A percentile compares a stretch with the other conserved stretches of the same genome.
phyloP scores from a whole-genome alignment of 2,329 filamentous ascomycete species.

The Penicillium sp. region DNA sequence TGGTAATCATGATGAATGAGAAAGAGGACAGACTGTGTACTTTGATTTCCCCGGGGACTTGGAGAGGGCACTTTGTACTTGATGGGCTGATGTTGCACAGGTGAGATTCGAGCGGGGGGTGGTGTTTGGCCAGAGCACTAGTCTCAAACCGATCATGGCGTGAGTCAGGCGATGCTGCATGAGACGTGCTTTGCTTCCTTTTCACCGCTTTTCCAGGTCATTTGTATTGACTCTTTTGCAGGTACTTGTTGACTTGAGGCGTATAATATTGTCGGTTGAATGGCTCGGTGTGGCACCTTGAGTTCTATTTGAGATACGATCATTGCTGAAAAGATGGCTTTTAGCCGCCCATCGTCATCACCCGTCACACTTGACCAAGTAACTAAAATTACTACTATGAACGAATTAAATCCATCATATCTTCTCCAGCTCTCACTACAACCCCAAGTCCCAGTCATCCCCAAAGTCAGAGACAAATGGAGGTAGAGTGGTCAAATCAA shows the following conservation, averaged over 20 bases:
- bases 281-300: too few relatives aligned
- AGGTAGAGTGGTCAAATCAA: constrained; percentile 8
- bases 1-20: not conserved
- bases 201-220: constrained; percentile 1
- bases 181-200: not conserved
- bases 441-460: constrained; percentile 10
- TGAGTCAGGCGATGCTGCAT: not conserved
- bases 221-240: too few relatives aligned
- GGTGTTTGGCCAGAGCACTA: not conserved
- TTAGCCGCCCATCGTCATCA: too few relatives aligned
- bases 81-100: not conserved
- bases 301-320: too few relatives aligned
- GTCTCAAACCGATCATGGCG: not conserved
- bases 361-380: too few relatives aligned
- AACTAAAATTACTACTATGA: too few relatives aligned
- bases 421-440: not conserved
- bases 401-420: too few relatives aligned
- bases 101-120: not conserved
- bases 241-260: too few relatives aligned
- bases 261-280: too few relatives aligned
- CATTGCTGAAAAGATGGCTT: too few relatives aligned
- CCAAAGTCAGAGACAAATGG: constrained; percentile 11
- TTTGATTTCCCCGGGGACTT: not conserved
- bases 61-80: not conserved
- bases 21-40: not conserved